A percentile compares a stretch with the other conserved stretches of the same genome.
phyloP scores from a whole-genome alignment of 2,329 filamentous ascomycete genomes.

The Xylariomycetidae sp. region DNA sequence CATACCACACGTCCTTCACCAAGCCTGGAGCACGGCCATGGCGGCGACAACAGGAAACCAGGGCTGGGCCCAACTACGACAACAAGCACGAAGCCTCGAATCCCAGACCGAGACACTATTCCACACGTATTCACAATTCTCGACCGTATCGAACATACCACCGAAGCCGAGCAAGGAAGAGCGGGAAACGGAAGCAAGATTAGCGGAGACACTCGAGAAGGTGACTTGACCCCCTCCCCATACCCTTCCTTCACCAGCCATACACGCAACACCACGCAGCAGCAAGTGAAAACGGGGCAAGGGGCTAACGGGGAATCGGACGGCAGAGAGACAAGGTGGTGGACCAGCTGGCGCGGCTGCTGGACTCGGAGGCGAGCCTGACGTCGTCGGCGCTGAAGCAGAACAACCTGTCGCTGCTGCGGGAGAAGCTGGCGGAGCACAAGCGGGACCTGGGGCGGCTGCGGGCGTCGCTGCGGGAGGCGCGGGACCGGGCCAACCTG shows the following conservation, averaged over 20 bases:
- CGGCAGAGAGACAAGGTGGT: slow-evolving; percentile 77
- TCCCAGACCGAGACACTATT: slow-evolving; percentile 86
- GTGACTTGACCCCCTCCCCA: no score
- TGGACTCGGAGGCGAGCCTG: slow-evolving; percentile 85
- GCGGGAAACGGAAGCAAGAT: slow-evolving; percentile 68
- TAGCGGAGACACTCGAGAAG: slow-evolving; percentile 81
- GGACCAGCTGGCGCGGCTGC: slow-evolving; percentile 76
- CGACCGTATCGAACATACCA: slow-evolving; percentile 72
- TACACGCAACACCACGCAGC: background rate
- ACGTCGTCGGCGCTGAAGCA: slow-evolving; percentile 93
- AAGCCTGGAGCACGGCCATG: no score
- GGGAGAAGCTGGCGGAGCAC: slow-evolving; percentile 85
- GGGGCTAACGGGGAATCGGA: slow-evolving; percentile 9
- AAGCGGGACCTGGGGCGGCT: slow-evolving; percentile 75
- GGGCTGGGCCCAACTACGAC: slow-evolving; percentile 90
- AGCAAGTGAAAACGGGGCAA: slow-evolving; percentile 5
- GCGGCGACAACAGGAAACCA: slow-evolving; percentile 49
- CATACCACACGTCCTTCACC: no score
- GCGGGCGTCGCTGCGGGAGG: slow-evolving; percentile 66
- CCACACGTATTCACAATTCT: slow-evolving; percentile 87
- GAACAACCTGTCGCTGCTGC: slow-evolving; percentile 87
- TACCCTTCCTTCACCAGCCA: no score
- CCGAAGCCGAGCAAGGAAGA: slow-evolving; percentile 84
- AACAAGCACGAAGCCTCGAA: slow-evolving; percentile 85
- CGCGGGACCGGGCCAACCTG: slow-evolving; percentile 83